A percentile compares a stretch with the other conserved stretches of the same genome.
These are phyloP conservation scores for Russula foetens DNA, from an alignment of 768 basidiomycete genomes.

Conservation along the genomic window DNA sequence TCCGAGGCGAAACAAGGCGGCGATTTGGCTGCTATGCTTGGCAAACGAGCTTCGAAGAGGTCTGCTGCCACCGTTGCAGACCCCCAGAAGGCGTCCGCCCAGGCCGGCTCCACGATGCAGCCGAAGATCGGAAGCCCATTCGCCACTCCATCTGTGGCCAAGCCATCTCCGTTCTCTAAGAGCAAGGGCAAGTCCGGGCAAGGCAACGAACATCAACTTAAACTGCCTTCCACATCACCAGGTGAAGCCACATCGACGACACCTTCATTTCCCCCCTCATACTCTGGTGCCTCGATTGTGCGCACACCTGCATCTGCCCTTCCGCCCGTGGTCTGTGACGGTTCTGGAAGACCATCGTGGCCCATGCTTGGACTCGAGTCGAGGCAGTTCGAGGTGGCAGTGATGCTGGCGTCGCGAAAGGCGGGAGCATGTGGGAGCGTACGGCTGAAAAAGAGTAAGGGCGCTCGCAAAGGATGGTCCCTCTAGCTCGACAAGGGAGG, in stretches of 20 bases:
- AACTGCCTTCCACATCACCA: not conserved
- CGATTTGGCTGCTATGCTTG: no score
- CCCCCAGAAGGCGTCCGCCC: conserved; percentile 10
- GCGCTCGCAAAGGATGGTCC: no score
- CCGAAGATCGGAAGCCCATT: conserved; percentile 2
- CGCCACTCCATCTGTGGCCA: no score
- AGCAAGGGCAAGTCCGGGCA: no score
- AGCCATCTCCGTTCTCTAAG: not conserved
- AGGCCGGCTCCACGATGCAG: no score
- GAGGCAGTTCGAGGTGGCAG: conserved; percentile 71
- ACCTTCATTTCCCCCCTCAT: no score
- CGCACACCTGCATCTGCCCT: conserved; percentile 19
- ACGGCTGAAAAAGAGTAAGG: conserved; percentile 22
- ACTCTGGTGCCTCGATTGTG: no score
- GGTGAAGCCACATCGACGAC: no score
- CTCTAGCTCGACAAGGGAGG: conserved; percentile 16
- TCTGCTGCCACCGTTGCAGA: conserved; percentile 14
- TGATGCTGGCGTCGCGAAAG: no score
- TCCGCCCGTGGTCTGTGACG: conserved; percentile 26
- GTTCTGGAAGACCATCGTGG: conserved; percentile 22
- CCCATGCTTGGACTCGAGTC: no score
- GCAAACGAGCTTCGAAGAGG: no score
- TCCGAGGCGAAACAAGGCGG: no score
- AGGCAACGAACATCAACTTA: conserved; percentile 1
- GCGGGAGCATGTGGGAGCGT: conserved; percentile 19